Conservation (phyloP, 768 basidiomycete species). For the Cystofilobasidium macerans region DNA sequence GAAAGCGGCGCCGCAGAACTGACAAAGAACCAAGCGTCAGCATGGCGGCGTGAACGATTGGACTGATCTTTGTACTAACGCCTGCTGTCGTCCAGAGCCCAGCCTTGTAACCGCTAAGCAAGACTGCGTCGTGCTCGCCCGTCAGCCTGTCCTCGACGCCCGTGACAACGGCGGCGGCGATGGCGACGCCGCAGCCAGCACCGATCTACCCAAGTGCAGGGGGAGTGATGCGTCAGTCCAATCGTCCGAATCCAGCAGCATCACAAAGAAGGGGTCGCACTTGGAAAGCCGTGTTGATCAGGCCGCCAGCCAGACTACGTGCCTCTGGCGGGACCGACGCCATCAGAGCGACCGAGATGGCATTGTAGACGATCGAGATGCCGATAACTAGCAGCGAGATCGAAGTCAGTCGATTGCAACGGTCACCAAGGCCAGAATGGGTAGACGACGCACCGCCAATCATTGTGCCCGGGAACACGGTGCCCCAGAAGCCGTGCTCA, state of each 20-base stretch:
- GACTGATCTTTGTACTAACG: too few relatives aligned
- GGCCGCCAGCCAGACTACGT: slow-evolving; percentile 12
- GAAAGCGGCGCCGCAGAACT: slow-evolving; percentile 6
- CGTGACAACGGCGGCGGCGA: slow-evolving; percentile 8
- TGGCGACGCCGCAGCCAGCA: slow-evolving; percentile 13
- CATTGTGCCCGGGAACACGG: slow-evolving; percentile 10
- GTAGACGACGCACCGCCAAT: not conserved
- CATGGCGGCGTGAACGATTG: too few relatives aligned
- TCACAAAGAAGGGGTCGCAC: not conserved
- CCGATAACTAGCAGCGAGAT: slow-evolving; percentile 18
- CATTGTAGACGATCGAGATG: slow-evolving; percentile 20
- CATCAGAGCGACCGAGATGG: slow-evolving; percentile 19
- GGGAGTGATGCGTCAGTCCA: not conserved
- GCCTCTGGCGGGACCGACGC: slow-evolving; percentile 13
- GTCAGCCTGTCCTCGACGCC: not conserved
- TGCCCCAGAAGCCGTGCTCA: slow-evolving; percentile 22
- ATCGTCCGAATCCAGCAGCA: too few relatives aligned
- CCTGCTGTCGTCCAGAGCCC: slow-evolving; percentile 11
- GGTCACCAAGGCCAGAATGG: too few relatives aligned
- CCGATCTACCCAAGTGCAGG: not conserved
- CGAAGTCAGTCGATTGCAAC: too few relatives aligned
- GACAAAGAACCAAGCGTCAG: too few relatives aligned
- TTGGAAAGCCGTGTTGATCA: slow-evolving; percentile 3
- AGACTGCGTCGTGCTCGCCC: not conserved
- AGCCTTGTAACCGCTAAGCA: slow-evolving; percentile 12